These are phyloP conservation scores for Neonectria ditissima DNA, from an alignment of 2,329 filamentous ascomycete genomes.

Conservation along the genomic window DNA sequence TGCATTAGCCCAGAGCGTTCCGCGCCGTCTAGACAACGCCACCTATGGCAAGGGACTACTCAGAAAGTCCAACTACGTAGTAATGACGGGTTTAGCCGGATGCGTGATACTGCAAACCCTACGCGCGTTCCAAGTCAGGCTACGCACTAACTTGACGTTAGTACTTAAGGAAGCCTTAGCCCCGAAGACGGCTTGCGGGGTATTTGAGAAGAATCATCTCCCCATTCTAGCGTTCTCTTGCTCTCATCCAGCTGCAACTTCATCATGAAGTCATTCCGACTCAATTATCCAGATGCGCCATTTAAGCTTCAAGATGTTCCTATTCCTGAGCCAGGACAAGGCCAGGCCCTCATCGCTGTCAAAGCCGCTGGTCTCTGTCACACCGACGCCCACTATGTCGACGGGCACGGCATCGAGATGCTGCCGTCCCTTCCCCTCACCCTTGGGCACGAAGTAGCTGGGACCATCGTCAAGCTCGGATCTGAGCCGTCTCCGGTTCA, in stretches of 20 bases:
- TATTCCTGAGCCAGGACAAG: constrained; percentile 19
- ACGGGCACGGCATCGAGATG: constrained; percentile 19
- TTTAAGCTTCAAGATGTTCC: constrained; percentile 18
- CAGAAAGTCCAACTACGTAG: background rate
- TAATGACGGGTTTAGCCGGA: background rate
- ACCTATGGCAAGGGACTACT: background rate
- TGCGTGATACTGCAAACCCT: background rate
- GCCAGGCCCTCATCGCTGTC: constrained; percentile 24
- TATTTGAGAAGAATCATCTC: background rate
- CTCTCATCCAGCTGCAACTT: background rate
- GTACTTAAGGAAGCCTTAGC: background rate
- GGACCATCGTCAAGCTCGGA: constrained; percentile 23
- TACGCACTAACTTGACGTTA: too few species aligned
- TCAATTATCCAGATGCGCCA: background rate
- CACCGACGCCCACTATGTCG: constrained; percentile 23
- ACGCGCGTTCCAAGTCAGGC: background rate
- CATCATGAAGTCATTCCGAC: constrained; percentile 28
- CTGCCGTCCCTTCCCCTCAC: constrained; percentile 20
- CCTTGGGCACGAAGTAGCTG: constrained; percentile 26
- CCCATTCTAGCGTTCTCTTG: background rate
- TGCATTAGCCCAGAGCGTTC: constrained; percentile 4
- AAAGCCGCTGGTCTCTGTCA: constrained; percentile 28
- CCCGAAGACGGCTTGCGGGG: background rate
- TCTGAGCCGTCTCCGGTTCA: constrained; percentile 14
- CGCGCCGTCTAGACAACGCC: constrained; percentile 6